Evolutionary conservation across 176 grass and related monocot genomes (phyloP).

Genomic region (Lolium perenne): DNA sequence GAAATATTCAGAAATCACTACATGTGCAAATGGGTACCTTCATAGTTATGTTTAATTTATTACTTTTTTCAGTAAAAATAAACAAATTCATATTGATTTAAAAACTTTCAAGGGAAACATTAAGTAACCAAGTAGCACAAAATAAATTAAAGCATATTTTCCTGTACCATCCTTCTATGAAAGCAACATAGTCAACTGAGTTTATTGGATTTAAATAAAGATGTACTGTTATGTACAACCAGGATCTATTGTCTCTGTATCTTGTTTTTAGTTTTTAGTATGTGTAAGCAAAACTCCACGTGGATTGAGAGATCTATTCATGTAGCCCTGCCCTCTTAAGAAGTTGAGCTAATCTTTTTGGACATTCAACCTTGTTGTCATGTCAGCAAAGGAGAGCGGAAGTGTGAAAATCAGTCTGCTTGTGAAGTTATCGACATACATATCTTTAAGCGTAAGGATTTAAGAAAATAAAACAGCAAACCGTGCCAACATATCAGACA

Average conservation of each 20-base stretch:
- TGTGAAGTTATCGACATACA: not conserved
- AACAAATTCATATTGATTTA: not conserved
- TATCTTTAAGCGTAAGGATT: slow-evolving; percentile 2
- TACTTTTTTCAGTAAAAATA: not conserved
- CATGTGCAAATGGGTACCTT: not conserved
- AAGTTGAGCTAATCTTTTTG: not conserved
- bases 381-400: not conserved
- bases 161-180: not conserved
- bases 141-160: not conserved
- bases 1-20: not conserved
- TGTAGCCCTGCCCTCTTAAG: not conserved
- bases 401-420: not conserved
- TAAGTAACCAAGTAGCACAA: slow-evolving; percentile 5
- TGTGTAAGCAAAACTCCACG: not conserved
- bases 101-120: not conserved
- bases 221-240: not conserved
- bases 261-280: slow-evolving; percentile 1
- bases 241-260: not conserved
- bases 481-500: not conserved
- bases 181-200: not conserved
- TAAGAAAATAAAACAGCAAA: not conserved
- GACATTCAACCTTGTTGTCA: not conserved
- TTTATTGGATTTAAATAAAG: not conserved
- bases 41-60: not conserved
- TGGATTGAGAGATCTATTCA: slow-evolving; percentile 21